phyloP scores from a whole-genome alignment of 2,329 filamentous ascomycete genomes.

The Penicillium decumbens region DNA sequence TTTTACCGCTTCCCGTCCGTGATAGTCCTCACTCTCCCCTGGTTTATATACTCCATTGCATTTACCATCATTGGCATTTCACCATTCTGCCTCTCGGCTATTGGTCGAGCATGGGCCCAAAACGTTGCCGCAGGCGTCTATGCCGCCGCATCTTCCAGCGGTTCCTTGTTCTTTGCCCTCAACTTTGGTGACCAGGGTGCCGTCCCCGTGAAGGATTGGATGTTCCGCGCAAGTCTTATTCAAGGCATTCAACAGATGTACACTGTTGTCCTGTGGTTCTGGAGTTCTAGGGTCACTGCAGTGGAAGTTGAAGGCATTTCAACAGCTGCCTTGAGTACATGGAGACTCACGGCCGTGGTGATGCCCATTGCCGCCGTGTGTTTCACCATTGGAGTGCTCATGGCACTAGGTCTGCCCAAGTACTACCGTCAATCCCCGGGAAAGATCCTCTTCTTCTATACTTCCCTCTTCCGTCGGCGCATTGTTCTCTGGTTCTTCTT shows the following conservation, averaged over 20 bases:
- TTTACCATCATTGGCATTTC: conserved; percentile 49
- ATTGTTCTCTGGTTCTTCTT: conserved; percentile 64
- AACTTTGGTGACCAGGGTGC: conserved; percentile 62
- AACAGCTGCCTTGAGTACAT: not conserved
- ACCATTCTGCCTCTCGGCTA: not conserved
- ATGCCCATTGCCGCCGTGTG: conserved; percentile 52
- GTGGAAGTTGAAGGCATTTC: not conserved
- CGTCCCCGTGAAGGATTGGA: conserved; percentile 48
- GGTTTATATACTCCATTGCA: conserved; percentile 58
- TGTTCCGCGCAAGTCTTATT: conserved; percentile 54
- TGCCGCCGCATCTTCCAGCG: conserved; percentile 58
- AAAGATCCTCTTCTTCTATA: conserved; percentile 61
- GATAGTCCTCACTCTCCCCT: conserved; percentile 55
- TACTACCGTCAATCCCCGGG: conserved; percentile 31
- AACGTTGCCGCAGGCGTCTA: conserved; percentile 60
- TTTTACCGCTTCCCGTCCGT: conserved; percentile 57
- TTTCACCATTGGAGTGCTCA: conserved; percentile 51
- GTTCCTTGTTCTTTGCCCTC: conserved; percentile 61
- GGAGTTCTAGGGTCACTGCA: not conserved
- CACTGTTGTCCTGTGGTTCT: not conserved
- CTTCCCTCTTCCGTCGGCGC: conserved; percentile 56
- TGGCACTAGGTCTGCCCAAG: conserved; percentile 55
- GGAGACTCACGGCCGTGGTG: conserved; percentile 8
- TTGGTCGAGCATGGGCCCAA: conserved; percentile 46
- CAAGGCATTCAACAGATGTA: not conserved